Evolutionary conservation across 441 rosid genomes (phyloP).

Genomic region (Eutrema salsugineum): DNA sequence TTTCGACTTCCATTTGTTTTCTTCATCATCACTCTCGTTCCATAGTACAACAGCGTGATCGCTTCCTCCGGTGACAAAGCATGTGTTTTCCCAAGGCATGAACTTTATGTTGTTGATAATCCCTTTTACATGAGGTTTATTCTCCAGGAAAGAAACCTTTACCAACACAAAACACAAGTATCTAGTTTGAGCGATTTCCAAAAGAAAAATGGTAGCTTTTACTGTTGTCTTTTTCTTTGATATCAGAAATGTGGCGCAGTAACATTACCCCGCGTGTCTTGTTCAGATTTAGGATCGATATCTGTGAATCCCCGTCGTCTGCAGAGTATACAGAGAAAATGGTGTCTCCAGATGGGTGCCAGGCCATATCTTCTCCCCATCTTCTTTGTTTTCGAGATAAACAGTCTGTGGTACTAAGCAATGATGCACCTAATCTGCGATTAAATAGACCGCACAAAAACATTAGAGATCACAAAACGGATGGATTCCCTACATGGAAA

Average conservation of each 20-base stretch:
- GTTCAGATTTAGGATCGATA: slow-evolving; percentile 68
- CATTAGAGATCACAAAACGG: neutral
- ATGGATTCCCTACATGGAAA: neutral
- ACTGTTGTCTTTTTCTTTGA: neutral
- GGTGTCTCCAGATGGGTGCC: slow-evolving; percentile 86
- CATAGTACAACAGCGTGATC: slow-evolving; percentile 87
- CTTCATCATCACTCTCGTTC: slow-evolving; percentile 56
- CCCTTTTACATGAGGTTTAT: slow-evolving; percentile 87
- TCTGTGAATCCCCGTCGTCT: slow-evolving; percentile 82
- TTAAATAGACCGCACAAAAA: neutral
- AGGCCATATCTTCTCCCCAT: slow-evolving; percentile 94
- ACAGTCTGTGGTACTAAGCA: slow-evolving; percentile 68
- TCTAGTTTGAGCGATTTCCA: neutral
- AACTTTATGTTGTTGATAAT: slow-evolving; percentile 72
- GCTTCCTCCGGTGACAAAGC: slow-evolving; percentile 85
- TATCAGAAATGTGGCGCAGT: neutral
- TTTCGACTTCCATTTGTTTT: slow-evolving; percentile 73
- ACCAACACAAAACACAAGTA: slow-evolving; percentile 19
- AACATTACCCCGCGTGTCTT: slow-evolving; percentile 60
- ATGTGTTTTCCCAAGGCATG: slow-evolving; percentile 77
- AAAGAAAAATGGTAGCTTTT: neutral
- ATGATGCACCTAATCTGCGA: slow-evolving; percentile 71
- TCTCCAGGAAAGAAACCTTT: slow-evolving; percentile 59
- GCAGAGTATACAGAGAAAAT: slow-evolving; percentile 64
- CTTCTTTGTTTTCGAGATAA: slow-evolving; percentile 62